Base-by-base conservation (phyloP, 371 early-diverging fungal genomes). In the Ecytonucleospora hepatopenaei region DNA sequence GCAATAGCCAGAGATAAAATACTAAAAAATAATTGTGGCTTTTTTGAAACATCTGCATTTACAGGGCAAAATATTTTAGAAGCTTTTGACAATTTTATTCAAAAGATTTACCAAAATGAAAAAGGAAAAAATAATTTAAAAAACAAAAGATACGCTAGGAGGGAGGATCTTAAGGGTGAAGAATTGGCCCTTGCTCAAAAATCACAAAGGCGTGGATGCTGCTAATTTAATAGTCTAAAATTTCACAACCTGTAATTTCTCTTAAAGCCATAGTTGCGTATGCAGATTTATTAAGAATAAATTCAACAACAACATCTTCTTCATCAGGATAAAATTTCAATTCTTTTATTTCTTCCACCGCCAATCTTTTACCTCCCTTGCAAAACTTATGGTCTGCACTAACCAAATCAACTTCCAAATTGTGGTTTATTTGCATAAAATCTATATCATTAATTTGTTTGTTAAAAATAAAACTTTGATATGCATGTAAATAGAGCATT, bases 391-490 rank as follows among this genome's bases (percentile, higher is more conserved):
- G n/a, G n/a, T 12, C 40, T 12, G 40, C 40, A 40, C n/a, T 40
- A 40, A 40, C 8, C n/a, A 12, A 40, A 8, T 40, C 40, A n/a
- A 40, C 8, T n/a, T 40, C 12, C 8, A 40, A n/a, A 40, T n/a
- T n/a, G n/a, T n/a, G n/a, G n/a, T n/a, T n/a, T n/a, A n/a, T n/a
- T n/a, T n/a, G n/a, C n/a, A n/a, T n/a, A n/a, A n/a, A n/a, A n/a
- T n/a, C n/a, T n/a, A n/a, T n/a, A n/a, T n/a, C n/a, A n/a, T n/a
- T n/a, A n/a, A n/a, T n/a, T n/a, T n/a, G n/a, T n/a, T n/a, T n/a
- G n/a, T 97, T 97, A 91, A 94, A 97, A 24, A 93, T 80, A 68
- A 82, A 88, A 34, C 91, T 90, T 80, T 97, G 96, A 71, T 91
- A 93, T 2, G 93, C 88, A 79, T 97, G 95, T 27, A 89, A 80